phyloP scores from a whole-genome alignment of 1,284 basidiomycete species.

The Apiotrichum porosum region DNA sequence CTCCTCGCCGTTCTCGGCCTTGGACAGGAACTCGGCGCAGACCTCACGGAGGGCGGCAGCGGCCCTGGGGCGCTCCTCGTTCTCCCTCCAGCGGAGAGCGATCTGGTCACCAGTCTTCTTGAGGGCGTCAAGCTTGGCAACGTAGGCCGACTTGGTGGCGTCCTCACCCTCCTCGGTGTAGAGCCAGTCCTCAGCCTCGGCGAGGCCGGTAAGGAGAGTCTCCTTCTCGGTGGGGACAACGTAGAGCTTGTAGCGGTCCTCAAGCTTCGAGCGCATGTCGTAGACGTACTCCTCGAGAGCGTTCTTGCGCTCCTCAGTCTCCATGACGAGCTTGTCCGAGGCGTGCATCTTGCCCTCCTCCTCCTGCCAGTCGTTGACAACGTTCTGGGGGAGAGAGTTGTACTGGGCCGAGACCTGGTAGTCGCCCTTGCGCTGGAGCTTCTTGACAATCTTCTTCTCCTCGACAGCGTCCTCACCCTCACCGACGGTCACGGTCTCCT shows the following conservation, averaged over 20 bases:
- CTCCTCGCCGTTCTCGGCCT: slow-evolving; percentile 76
- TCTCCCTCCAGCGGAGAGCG: slow-evolving; percentile 70
- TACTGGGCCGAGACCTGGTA: slow-evolving; percentile 64
- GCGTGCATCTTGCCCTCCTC: slow-evolving; percentile 80
- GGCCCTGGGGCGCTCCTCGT: slow-evolving; percentile 68
- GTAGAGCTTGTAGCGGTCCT: slow-evolving; percentile 72
- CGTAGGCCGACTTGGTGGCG: slow-evolving; percentile 84
- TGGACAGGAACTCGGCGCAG: slow-evolving; percentile 72
- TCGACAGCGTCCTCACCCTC: slow-evolving; percentile 59
- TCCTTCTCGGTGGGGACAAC: slow-evolving; percentile 70
- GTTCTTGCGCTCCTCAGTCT: slow-evolving; percentile 95
- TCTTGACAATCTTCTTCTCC: slow-evolving; percentile 62
- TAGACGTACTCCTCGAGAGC: slow-evolving; percentile 96
- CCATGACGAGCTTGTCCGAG: slow-evolving; percentile 85
- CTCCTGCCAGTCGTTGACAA: slow-evolving; percentile 65
- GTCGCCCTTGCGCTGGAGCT: slow-evolving; percentile 72
- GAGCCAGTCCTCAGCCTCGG: slow-evolving; percentile 86
- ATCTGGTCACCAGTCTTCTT: slow-evolving; percentile 80
- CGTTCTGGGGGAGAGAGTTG: slow-evolving; percentile 59
- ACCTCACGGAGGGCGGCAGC: slow-evolving; percentile 73
- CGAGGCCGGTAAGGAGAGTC: slow-evolving; percentile 62
- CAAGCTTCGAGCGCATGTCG: slow-evolving; percentile 85
- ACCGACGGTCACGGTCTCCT: slow-evolving; percentile 57
- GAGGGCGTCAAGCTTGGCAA: slow-evolving; percentile 68
- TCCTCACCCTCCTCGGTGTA: slow-evolving; percentile 94